Evolutionary conservation across 2,329 filamentous ascomycete species (phyloP), one percentile per base, ranked within the genome.

Genomic region (Colletotrichum filicis): DNA sequence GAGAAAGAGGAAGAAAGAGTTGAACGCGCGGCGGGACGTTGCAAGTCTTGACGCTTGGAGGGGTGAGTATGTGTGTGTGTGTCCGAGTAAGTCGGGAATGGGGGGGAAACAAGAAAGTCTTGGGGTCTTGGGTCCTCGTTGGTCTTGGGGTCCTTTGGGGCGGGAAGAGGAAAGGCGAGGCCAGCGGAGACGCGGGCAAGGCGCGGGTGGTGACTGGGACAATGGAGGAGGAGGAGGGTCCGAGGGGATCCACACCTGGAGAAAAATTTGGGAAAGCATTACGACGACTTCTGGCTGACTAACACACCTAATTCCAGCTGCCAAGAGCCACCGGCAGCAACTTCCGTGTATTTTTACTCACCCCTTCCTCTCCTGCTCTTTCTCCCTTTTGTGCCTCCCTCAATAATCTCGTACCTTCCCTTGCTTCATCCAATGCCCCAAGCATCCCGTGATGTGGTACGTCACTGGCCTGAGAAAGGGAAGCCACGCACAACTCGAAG

Each of bases 241-340:
- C 30, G 60, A 62, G 35, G 57, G 42, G 70, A 66, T 65, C 60
- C 70, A 66, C 69, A 66, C 55, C 49, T 52, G 42, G 55, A 35
- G 59, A 53, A 70, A 73, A 73, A 65, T 70, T 72, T 73, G 70
- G 70, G 70, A 70, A 70, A 73, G 66, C 59, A 70, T 73, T 73
- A 73, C 70, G 70, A 73, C 70, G 70, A 73, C 70, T 73, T 67
- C 66, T 14, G 55, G 66, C 42, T 73, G 70, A 73, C 70, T 73
- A 73, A 73, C 26, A 57, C 32, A 22, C 22, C 24, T 35, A n/a
- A 37, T 35, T 37, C 24, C 32, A 37, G 28, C 32, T 70, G 70
- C 70, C 70, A 73, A 73, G 70, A 73, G 63, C 46, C 60, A 30
- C 30, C 70, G 70, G 70, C 70, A 73, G 60, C 60, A 32, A 60